Evolutionary conservation across 2,329 filamentous ascomycete species (phyloP), one percentile per base, ranked within the genome.

Genomic region (Monosporascus sp.): DNA sequence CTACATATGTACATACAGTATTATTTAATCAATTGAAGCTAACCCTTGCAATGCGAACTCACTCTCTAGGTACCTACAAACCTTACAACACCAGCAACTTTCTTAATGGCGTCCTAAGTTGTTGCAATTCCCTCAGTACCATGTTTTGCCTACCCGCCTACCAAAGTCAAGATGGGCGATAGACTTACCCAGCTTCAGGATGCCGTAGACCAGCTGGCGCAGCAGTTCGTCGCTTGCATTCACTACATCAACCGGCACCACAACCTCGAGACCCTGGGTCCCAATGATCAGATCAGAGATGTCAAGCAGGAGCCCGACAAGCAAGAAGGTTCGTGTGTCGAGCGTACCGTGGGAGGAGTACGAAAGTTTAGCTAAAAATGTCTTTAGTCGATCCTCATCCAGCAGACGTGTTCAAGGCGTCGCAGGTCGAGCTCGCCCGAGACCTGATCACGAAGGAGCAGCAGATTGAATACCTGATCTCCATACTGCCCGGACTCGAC

Each of bases 171-270:
- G 25, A 90, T 90, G 84, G 80, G 81, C 27, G 90, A 95, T 67
- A 79, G 86, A 57, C 78, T 95, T 53, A 93, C 90, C 1, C 89
- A 94, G 69, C 77, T 94, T 53, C 90, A 95, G 71, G 89, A 94
- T 74, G 86, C 88, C 70, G 82, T 93, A 55, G 89, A 94, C 65
- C 84, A 88, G 85, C 79, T 88, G 36, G 81, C 82, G 18, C 82
- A 84, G 58, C 84, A 88, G 69, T 86, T 88, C 64, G 81, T 88
- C 55, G 83, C 84, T 46, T 82, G 78, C 53, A 75, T 87, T 56
- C 81, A 85, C 69, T 86, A 83, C 66, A 78, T 88, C 54, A 81
- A 86, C 63, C 78, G 76, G 37, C 85, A 87, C 62, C 86, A 90
- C 69, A 85, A 86, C 58, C 79, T 86, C 51, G 78, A 83, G 62